These are phyloP conservation scores for Zymoseptoria pseudotritici DNA, from an alignment of 2,329 filamentous ascomycete species.

Conservation along the genomic window DNA sequence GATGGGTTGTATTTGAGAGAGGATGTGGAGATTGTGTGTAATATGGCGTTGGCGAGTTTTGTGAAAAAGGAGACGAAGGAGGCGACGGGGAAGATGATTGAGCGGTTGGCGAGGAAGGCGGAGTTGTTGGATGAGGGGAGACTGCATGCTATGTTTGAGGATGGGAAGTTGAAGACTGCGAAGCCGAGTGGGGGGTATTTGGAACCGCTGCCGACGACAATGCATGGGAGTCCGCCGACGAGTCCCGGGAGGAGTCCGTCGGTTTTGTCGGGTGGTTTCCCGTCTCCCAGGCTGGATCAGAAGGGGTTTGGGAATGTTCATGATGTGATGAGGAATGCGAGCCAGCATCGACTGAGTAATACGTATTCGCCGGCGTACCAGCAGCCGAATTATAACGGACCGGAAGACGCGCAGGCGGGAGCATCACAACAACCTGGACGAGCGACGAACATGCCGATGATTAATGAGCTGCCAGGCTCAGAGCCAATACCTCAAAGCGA, in stretches of 20 bases:
- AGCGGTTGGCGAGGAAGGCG: slow-evolving; percentile 63
- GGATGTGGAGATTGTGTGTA: slow-evolving; percentile 64
- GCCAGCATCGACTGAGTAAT: slow-evolving; percentile 8
- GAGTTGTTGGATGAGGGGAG: slow-evolving; percentile 56
- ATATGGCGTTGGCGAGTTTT: slow-evolving; percentile 52
- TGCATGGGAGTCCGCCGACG: slow-evolving; percentile 10
- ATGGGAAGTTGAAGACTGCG: slow-evolving; percentile 55
- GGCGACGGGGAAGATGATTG: slow-evolving; percentile 60
- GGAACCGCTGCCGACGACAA: slow-evolving; percentile 1
- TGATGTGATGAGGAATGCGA: slow-evolving; percentile 17
- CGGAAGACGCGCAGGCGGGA: slow-evolving; percentile 17
- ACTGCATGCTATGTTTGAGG: slow-evolving; percentile 60
- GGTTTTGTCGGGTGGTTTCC: slow-evolving; percentile 5
- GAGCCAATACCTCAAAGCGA: slow-evolving; percentile 27
- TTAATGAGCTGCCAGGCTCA: slow-evolving; percentile 37
- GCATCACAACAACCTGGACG: slow-evolving; percentile 10
- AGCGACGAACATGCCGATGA: slow-evolving; percentile 22
- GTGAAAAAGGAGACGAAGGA: slow-evolving; percentile 61
- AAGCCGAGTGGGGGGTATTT: slow-evolving; percentile 40
- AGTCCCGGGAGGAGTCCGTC: slow-evolving; percentile 12
- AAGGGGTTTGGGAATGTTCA: slow-evolving; percentile 26
- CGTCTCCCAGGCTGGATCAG: slow-evolving; percentile 14
- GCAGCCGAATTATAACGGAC: slow-evolving; percentile 20
- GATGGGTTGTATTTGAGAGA: slow-evolving; percentile 63
- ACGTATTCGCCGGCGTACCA: slow-evolving; percentile 22